A percentile compares a stretch with the other conserved stretches of the same genome.
phyloP scores from a whole-genome alignment of 257 asterid species.

The Ilex aquifolium region DNA sequence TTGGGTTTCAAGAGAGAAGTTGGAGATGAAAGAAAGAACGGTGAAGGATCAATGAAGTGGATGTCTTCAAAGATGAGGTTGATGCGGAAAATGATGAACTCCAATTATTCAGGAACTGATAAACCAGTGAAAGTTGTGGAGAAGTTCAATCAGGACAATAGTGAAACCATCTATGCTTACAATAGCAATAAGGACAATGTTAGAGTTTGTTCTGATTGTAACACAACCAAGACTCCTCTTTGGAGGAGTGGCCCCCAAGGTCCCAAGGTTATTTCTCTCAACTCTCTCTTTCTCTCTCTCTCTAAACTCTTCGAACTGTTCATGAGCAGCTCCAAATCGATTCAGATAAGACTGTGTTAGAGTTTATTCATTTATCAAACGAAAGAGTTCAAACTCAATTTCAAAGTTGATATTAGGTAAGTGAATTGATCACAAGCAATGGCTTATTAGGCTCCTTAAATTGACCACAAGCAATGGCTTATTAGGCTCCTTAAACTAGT shows the following conservation, averaged over 20 bases:
- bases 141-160: background rate
- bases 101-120: background rate
- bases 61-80: background rate
- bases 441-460: background rate
- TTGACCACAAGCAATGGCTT: background rate
- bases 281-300: background rate
- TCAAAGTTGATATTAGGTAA: no score
- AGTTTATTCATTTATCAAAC: no score
- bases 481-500: background rate
- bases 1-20: no score
- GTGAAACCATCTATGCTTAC: background rate
- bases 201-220: background rate
- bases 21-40: background rate
- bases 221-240: background rate
- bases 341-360: background rate
- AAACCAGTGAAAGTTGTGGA: background rate
- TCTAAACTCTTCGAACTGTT: background rate
- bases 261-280: background rate
- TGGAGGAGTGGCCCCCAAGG: constrained; percentile 2
- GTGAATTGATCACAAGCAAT: background rate
- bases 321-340: background rate
- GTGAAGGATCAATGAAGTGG: background rate
- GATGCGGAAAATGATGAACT: background rate
- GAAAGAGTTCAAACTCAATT: no score
- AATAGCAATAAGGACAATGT: background rate